phyloP scores from a whole-genome alignment of 139 green algal species.

The Picochlorum sp. region DNA sequence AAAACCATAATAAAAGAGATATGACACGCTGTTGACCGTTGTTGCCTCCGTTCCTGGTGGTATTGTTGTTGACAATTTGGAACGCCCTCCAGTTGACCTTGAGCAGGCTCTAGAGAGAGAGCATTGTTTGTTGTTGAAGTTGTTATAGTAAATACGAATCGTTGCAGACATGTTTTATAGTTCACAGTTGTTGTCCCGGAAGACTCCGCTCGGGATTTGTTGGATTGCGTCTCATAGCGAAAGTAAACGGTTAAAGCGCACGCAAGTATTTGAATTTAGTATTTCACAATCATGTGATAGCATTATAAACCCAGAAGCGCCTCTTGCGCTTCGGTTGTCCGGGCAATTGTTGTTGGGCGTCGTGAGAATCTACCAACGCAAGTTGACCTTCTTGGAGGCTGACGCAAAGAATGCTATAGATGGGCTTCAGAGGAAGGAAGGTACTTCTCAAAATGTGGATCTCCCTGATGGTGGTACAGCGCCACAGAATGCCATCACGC shows the following conservation, averaged over 20 bases:
- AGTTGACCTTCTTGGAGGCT: conserved; percentile 64
- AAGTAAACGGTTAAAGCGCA: conserved; percentile 60
- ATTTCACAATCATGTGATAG: conserved; percentile 49
- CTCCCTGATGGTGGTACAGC: conserved; percentile 43
- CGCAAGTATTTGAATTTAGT: conserved; percentile 21
- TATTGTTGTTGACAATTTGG: too few species aligned
- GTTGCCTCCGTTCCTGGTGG: too few species aligned
- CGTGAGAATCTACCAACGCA: conserved; percentile 80
- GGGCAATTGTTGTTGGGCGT: conserved; percentile 94
- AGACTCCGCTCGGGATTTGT: conserved; percentile 81
- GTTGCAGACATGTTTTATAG: conserved; percentile 74
- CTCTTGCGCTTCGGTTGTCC: conserved; percentile 85
- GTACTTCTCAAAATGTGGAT: conserved; percentile 42
- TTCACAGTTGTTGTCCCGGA: conserved; percentile 77
- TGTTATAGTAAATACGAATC: too few species aligned
- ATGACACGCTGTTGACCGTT: too few species aligned
- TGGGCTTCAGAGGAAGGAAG: conserved; percentile 44
- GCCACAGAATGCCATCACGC: conserved; percentile 48
- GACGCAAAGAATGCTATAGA: conserved; percentile 63
- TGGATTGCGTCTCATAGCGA: conserved; percentile 95
- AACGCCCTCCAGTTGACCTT: too few species aligned
- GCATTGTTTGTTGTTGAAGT: too few species aligned
- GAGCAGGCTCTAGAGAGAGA: too few species aligned
- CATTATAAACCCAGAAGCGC: conserved; percentile 87
- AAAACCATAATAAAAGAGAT: too few species aligned